Conservation (phyloP, 805 yeast genomes). For the Wickerhamomyces tratensis region DNA sequence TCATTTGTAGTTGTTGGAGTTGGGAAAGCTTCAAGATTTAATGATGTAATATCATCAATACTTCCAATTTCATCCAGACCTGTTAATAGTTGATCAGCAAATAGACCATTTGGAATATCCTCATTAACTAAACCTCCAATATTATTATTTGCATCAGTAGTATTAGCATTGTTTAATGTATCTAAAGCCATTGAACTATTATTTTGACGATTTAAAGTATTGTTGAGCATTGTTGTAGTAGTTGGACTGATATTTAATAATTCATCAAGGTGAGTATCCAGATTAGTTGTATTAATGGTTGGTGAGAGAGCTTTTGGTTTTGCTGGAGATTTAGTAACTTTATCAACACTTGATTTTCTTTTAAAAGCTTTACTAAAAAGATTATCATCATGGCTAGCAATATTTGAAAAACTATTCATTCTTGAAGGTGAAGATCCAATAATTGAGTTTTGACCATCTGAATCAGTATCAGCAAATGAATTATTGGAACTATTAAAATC, state of each 20-base stretch:
- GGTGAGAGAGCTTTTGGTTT: neutral
- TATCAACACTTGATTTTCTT: neutral
- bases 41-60: neutral
- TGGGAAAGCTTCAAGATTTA: too few species aligned
- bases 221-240: neutral
- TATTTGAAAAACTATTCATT: neutral
- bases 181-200: neutral
- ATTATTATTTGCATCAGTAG: neutral
- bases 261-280: neutral
- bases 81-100: neutral
- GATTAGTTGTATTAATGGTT: too few species aligned
- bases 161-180: too few species aligned
- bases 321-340: neutral
- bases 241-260: neutral
- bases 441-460: neutral
- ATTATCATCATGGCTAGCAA: too few species aligned
- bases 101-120: neutral
- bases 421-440: neutral
- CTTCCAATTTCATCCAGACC: neutral
- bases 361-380: too few species aligned
- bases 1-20: too few species aligned
- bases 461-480: neutral
- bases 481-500: neutral
- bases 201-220: neutral
- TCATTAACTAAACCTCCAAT: neutral